Percentiles rank a stretch among this genome's conserved stretches.
Conservation (phyloP, 2,329 filamentous ascomycete species). For the Sordariomycetes sp. region DNA sequence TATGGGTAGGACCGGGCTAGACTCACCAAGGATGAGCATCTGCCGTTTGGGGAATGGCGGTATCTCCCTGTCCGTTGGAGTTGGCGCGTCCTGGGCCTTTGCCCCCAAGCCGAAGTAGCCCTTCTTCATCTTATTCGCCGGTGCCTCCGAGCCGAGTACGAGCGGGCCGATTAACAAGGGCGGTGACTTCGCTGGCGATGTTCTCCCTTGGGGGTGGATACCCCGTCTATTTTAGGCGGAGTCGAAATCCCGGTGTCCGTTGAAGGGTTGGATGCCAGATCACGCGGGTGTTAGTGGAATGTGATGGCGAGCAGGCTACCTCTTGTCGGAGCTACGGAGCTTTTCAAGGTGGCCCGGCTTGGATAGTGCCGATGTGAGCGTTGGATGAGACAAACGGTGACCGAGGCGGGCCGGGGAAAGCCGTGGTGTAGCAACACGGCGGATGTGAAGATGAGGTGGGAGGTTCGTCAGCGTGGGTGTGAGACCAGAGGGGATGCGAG, state of each 20-base stretch:
- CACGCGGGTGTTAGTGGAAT: not conserved
- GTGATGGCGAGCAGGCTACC: not conserved
- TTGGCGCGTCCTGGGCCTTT: conserved; percentile 9
- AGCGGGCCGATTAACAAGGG: not conserved
- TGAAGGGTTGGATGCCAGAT: not conserved
- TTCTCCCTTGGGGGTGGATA: not conserved
- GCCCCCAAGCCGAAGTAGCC: not conserved
- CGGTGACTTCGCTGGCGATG: not conserved
- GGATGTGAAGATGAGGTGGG: not conserved
- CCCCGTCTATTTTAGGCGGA: not conserved
- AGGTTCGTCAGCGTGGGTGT: no score
- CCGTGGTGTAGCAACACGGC: not conserved
- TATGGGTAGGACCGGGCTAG: not conserved
- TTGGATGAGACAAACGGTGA: not conserved
- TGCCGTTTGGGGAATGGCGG: conserved; percentile 27
- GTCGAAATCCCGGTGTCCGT: not conserved
- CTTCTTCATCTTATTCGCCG: not conserved
- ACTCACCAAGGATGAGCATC: conserved; percentile 32
- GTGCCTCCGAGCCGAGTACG: not conserved
- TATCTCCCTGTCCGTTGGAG: conserved; percentile 7
- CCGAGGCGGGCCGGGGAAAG: not conserved
- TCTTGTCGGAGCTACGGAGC: not conserved
- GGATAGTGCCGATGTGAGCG: not conserved
- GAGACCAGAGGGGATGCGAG: no score
- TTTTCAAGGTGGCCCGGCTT: not conserved